Evolutionary conservation across 805 yeast genomes (phyloP).

Genomic region (Ogataea pini): DNA sequence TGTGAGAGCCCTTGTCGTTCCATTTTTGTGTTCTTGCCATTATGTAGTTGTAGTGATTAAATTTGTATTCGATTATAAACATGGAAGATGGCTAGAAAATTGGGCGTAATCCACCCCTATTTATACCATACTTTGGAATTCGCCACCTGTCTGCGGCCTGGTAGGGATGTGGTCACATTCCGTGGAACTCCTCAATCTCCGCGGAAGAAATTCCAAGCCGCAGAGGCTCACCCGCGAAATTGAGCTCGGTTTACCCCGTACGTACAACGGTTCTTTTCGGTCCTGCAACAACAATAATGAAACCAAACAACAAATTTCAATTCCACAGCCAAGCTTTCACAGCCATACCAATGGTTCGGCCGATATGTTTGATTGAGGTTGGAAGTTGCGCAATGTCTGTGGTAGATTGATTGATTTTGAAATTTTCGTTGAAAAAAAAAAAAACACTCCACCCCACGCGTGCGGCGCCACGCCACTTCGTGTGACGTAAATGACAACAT

Average conservation of each 20-base stretch:
- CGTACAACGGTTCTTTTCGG: background rate
- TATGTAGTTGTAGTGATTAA: slow-evolving; percentile 5
- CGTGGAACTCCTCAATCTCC: background rate
- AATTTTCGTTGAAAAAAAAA: too few relatives aligned
- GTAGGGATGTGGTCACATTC: slow-evolving; percentile 7
- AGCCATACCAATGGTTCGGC: background rate
- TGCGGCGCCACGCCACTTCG: slow-evolving; percentile 9
- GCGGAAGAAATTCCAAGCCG: slow-evolving; percentile 1
- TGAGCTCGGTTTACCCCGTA: background rate
- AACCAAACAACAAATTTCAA: too few relatives aligned
- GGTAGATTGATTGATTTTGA: too few relatives aligned
- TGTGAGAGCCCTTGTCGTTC: slow-evolving; percentile 43
- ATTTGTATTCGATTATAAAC: background rate
- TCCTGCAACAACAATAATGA: too few relatives aligned
- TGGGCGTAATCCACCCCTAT: background rate
- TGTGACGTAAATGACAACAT: slow-evolving; percentile 5
- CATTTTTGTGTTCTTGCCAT: slow-evolving; percentile 84
- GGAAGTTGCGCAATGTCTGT: too few relatives aligned
- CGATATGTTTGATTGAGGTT: too few relatives aligned
- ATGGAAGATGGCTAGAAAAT: background rate
- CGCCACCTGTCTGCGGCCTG: background rate
- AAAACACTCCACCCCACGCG: too few relatives aligned
- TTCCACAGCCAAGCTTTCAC: too few relatives aligned
- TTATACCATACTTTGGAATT: slow-evolving; percentile 6
- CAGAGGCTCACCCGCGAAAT: background rate